A percentile compares a stretch with the other conserved stretches of the same genome.
phyloP scores from a whole-genome alignment of 768 basidiomycete species.

The Mycena latifolia region DNA sequence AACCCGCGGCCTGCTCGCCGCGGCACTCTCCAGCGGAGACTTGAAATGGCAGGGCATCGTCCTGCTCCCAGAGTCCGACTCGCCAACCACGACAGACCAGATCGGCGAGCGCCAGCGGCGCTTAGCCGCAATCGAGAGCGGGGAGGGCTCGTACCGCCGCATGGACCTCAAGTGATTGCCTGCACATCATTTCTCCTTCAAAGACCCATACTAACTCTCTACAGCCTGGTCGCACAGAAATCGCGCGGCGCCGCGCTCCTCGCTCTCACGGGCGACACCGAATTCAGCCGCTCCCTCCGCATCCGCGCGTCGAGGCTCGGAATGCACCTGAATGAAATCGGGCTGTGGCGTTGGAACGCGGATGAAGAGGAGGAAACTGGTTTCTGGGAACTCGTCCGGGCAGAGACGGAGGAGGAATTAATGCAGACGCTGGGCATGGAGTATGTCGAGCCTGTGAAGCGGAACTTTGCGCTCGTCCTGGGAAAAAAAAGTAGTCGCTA shows the following conservation, averaged over 20 bases:
- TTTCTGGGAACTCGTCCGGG: slow-evolving; percentile 61
- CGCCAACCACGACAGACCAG: slow-evolving; percentile 24
- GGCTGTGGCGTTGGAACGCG: slow-evolving; percentile 71
- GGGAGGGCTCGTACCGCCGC: slow-evolving; percentile 53
- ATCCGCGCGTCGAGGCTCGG: slow-evolving; percentile 57
- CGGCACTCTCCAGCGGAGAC: slow-evolving; percentile 44
- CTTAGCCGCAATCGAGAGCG: slow-evolving; percentile 40
- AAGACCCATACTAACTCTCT: slow-evolving; percentile 16
- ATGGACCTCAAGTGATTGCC: slow-evolving; percentile 54
- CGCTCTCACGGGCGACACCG: slow-evolving; percentile 66
- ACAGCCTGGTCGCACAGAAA: slow-evolving; percentile 60
- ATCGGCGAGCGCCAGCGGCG: slow-evolving; percentile 42
- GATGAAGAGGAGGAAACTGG: slow-evolving; percentile 41
- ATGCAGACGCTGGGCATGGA: slow-evolving; percentile 58
- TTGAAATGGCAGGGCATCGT: slow-evolving; percentile 66
- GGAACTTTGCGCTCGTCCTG: slow-evolving; percentile 49
- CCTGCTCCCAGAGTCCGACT: slow-evolving; percentile 54
- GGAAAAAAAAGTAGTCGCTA: not conserved
- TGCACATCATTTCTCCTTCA: not conserved
- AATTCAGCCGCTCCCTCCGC: slow-evolving; percentile 58
- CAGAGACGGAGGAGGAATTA: slow-evolving; percentile 59
- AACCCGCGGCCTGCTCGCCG: slow-evolving; percentile 59
- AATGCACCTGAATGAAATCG: slow-evolving; percentile 69
- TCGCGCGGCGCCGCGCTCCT: slow-evolving; percentile 67
- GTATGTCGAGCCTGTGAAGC: slow-evolving; percentile 52